phyloP scores from a whole-genome alignment of 2,329 filamentous ascomycete genomes.

The Colletotrichum australisinense region DNA sequence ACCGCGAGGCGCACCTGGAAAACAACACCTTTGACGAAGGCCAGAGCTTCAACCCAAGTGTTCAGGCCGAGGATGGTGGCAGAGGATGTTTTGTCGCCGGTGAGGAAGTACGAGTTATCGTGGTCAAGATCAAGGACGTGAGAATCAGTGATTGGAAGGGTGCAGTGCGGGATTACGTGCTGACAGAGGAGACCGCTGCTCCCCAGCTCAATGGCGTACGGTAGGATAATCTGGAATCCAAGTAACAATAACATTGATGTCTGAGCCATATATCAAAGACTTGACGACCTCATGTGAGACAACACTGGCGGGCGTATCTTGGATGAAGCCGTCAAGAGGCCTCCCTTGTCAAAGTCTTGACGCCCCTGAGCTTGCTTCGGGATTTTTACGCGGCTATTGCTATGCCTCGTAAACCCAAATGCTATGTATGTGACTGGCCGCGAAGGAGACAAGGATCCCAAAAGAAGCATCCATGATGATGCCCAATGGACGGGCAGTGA shows the following conservation, averaged over 20 bases:
- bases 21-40: constrained; percentile 88
- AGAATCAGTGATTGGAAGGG: constrained; percentile 96
- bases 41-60: constrained; percentile 43
- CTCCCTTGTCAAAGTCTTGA: background rate
- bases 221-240: constrained; percentile 32
- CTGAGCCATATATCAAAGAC: background rate
- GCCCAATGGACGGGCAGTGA: background rate
- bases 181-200: constrained; percentile 49
- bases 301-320: no score
- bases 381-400: background rate
- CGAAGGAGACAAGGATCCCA: background rate
- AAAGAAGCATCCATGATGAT: background rate
- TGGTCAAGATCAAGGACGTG: constrained; percentile 86
- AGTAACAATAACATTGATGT: background rate
- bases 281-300: background rate
- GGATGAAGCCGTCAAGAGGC: background rate
- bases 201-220: constrained; percentile 54
- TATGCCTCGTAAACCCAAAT: background rate
- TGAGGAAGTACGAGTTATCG: constrained; percentile 87
- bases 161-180: constrained; percentile 82
- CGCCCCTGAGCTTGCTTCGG: background rate
- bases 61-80: constrained; percentile 61
- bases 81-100: constrained; percentile 79
- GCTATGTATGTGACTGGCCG: background rate
- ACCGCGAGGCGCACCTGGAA: constrained; percentile 83